Evolutionary conservation across 2,329 filamentous ascomycete genomes (phyloP).

Genomic region (Aureobasidium sp.): DNA sequence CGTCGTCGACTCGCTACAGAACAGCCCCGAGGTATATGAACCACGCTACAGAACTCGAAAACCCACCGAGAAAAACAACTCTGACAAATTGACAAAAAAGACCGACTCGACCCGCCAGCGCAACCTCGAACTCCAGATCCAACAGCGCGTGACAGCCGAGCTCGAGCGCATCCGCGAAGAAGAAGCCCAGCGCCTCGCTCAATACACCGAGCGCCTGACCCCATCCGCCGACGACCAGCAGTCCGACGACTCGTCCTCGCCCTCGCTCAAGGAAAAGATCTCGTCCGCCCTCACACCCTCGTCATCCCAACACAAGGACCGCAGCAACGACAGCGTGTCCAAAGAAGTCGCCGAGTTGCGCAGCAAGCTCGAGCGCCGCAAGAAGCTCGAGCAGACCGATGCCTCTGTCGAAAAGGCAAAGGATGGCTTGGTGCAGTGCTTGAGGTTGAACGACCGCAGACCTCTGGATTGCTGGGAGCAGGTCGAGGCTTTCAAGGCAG

Average conservation of each 20-base stretch:
- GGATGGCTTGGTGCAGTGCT: slow-evolving; percentile 66
- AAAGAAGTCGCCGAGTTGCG: slow-evolving; percentile 50
- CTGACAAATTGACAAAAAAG: slow-evolving; percentile 47
- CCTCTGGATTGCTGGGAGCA: slow-evolving; percentile 93
- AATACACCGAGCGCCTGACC: slow-evolving; percentile 47
- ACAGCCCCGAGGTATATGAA: slow-evolving; percentile 67
- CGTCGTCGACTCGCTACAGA: slow-evolving; percentile 73
- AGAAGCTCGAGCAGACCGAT: slow-evolving; percentile 56
- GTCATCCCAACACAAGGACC: slow-evolving; percentile 26
- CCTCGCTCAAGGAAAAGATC: slow-evolving; percentile 21
- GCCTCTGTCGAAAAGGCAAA: slow-evolving; percentile 65
- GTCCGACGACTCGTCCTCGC: slow-evolving; percentile 12
- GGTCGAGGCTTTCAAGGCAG: slow-evolving; percentile 81
- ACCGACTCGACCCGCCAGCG: slow-evolving; percentile 81
- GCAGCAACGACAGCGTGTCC: slow-evolving; percentile 45
- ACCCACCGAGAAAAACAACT: no score
- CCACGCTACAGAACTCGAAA: no score
- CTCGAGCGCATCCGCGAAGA: slow-evolving; percentile 68
- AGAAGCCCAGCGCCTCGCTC: slow-evolving; percentile 59
- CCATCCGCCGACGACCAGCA: slow-evolving; percentile 16
- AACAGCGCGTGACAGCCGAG: slow-evolving; percentile 76
- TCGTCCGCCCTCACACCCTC: slow-evolving; percentile 19
- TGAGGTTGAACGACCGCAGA: slow-evolving; percentile 74
- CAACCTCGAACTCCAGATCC: slow-evolving; percentile 76
- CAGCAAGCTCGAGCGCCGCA: slow-evolving; percentile 41